A percentile compares a stretch with the other conserved stretches of the same genome.
phyloP scores from a whole-genome alignment of 164 flowering plant genomes.

The Sedum album region DNA sequence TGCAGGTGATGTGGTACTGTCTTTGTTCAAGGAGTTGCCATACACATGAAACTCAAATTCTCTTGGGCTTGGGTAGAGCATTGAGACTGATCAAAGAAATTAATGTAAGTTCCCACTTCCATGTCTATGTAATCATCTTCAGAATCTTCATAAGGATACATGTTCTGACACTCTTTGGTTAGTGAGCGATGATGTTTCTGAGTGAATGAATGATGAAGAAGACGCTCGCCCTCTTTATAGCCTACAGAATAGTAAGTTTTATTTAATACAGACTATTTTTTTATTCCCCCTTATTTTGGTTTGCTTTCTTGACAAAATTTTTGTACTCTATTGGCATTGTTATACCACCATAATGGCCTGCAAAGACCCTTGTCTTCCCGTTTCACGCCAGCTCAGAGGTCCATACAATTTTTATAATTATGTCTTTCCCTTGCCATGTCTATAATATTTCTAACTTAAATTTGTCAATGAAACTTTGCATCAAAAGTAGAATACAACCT shows the following conservation, averaged over 20 bases:
- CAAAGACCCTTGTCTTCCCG: not conserved
- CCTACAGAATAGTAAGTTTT: not conserved
- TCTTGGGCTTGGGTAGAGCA: slow-evolving; percentile 18
- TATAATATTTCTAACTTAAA: not conserved
- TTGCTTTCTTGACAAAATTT: not conserved
- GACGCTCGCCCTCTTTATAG: not conserved
- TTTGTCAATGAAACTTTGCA: not conserved
- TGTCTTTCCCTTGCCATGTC: not conserved
- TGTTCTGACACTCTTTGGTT: not conserved
- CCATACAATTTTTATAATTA: not conserved
- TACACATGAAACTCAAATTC: slow-evolving; percentile 67
- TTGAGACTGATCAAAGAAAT: slow-evolving; percentile 20
- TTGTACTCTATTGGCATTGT: not conserved
- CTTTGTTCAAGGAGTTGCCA: slow-evolving; percentile 22
- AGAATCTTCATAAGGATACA: not conserved
- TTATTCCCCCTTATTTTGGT: not conserved
- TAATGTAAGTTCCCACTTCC: slow-evolving; percentile 47
- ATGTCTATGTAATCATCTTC: slow-evolving; percentile 87
- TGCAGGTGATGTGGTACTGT: slow-evolving; percentile 48
- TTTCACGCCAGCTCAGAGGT: not conserved
- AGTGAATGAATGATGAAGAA: not conserved
- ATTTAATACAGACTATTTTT: not conserved
- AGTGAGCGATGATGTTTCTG: not conserved
- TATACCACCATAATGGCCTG: slow-evolving; percentile 1
- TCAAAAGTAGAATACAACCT: not conserved